phyloP scores from a whole-genome alignment of 176 grass and related monocot species.

The Phoenix dactylifera region DNA sequence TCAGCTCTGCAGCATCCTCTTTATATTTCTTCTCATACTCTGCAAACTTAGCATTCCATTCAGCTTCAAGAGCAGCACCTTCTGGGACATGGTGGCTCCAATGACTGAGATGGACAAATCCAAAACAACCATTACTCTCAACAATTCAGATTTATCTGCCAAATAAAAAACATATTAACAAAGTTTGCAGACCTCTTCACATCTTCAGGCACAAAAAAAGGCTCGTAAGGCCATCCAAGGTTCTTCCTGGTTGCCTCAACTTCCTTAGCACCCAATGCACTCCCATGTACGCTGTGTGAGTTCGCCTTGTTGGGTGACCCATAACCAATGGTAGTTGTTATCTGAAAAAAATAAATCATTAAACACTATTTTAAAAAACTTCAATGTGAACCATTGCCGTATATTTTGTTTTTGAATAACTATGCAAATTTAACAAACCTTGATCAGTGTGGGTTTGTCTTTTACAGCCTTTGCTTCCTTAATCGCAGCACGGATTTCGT shows the following conservation, averaged over 20 bases:
- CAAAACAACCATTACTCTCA: too few species aligned
- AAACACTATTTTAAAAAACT: too few species aligned
- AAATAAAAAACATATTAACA: background rate
- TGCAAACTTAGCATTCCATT: slow-evolving; percentile 79
- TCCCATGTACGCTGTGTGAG: slow-evolving; percentile 92
- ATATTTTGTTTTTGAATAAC: too few species aligned
- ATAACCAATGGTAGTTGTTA: slow-evolving; percentile 96
- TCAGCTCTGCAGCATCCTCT: slow-evolving; percentile 75
- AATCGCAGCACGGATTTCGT: slow-evolving; percentile 89
- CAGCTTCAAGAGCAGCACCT: slow-evolving; percentile 66
- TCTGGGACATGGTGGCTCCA: slow-evolving; percentile 69
- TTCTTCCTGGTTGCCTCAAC: slow-evolving; percentile 81
- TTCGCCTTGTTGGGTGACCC: slow-evolving; percentile 99
- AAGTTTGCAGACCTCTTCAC: slow-evolving; percentile 71
- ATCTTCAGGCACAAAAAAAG: slow-evolving; percentile 92
- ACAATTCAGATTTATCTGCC: slow-evolving; percentile 16
- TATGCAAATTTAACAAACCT: slow-evolving; percentile 39
- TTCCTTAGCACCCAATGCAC: slow-evolving; percentile 81
- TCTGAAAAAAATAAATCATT: slow-evolving; percentile 28
- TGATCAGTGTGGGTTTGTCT: slow-evolving; percentile 90
- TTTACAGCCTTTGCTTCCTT: slow-evolving; percentile 83
- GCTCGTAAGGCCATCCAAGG: slow-evolving; percentile 82
- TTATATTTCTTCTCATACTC: slow-evolving; percentile 88
- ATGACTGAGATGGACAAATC: slow-evolving; percentile 38
- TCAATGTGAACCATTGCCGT: too few species aligned